Conservation (phyloP, 371 early-diverging fungal genomes). For the Mucor indicus region DNA sequence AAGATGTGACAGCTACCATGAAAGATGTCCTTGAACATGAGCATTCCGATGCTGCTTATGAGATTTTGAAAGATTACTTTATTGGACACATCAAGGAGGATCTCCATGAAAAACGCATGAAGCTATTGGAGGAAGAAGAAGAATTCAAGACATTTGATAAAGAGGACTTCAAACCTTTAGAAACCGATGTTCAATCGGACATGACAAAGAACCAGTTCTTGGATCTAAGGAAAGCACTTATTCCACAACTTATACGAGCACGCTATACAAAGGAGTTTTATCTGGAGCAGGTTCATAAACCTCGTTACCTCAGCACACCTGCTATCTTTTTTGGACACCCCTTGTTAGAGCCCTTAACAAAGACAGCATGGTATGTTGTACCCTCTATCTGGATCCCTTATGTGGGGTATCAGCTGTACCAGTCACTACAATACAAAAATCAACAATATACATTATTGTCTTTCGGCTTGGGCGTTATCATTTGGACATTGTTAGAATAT, state of each 20-base stretch:
- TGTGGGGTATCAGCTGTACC: constrained; percentile 31
- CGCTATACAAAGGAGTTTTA: constrained; percentile 79
- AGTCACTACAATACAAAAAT: constrained; percentile 13
- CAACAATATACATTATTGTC: constrained; percentile 8
- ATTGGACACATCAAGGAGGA: constrained; percentile 63
- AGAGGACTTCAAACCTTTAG: constrained; percentile 42
- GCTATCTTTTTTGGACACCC: constrained; percentile 78
- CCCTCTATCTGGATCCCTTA: constrained; percentile 86
- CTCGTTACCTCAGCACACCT: constrained; percentile 74
- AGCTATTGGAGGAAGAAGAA: constrained; percentile 23
- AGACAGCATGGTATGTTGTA: constrained; percentile 89
- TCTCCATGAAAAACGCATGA: constrained; percentile 36
- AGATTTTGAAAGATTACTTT: constrained; percentile 73
- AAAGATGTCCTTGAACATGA: constrained; percentile 72
- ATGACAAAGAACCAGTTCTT: constrained; percentile 68
- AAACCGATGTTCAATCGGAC: constrained; percentile 44
- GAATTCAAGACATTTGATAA: constrained; percentile 38
- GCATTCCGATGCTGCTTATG: constrained; percentile 86
- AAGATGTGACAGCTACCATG: constrained; percentile 70
- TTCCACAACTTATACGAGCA: constrained; percentile 74
- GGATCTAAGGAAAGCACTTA: constrained; percentile 76
- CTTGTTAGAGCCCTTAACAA: constrained; percentile 76
- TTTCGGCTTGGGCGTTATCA: constrained; percentile 64
- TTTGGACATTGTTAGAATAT: constrained; percentile 85
- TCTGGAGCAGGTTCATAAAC: constrained; percentile 88